phyloP scores from a whole-genome alignment of 2,329 filamentous ascomycete genomes.

The Cryphonectria parasitica region DNA sequence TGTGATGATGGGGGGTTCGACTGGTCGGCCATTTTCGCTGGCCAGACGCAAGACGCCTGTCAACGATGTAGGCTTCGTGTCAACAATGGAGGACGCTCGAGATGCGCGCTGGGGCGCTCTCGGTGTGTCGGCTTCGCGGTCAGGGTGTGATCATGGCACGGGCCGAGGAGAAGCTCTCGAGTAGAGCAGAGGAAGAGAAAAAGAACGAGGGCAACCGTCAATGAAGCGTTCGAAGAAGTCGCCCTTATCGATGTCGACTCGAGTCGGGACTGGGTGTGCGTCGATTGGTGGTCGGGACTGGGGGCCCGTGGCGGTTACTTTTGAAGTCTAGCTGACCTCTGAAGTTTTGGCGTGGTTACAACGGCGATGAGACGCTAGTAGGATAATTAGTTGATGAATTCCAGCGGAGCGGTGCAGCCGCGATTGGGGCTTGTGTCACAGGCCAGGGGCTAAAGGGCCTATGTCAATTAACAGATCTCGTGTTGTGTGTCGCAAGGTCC shows the following conservation, averaged over 20 bases:
- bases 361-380: constrained; percentile 15
- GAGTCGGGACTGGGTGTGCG: neutral
- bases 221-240: neutral
- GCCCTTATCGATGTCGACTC: neutral
- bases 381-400: neutral
- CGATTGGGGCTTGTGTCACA: neutral
- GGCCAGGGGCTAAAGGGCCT: neutral
- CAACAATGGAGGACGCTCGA: constrained; percentile 12
- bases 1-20: constrained; percentile 20
- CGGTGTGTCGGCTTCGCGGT: constrained; percentile 7
- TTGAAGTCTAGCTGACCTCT: neutral
- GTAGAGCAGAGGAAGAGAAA: neutral
- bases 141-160: constrained; percentile 22
- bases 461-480: neutral
- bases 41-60: constrained; percentile 5
- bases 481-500: neutral
- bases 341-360: constrained; percentile 6
- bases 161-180: neutral
- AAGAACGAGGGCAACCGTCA: neutral
- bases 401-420: constrained; percentile 6
- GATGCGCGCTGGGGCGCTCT: constrained; percentile 17
- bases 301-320: neutral
- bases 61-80: neutral
- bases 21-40: constrained; percentile 27
- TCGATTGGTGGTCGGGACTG: neutral